Base-by-base conservation (phyloP, 768 basidiomycete species). In the Amanita brunnescens region DNA sequence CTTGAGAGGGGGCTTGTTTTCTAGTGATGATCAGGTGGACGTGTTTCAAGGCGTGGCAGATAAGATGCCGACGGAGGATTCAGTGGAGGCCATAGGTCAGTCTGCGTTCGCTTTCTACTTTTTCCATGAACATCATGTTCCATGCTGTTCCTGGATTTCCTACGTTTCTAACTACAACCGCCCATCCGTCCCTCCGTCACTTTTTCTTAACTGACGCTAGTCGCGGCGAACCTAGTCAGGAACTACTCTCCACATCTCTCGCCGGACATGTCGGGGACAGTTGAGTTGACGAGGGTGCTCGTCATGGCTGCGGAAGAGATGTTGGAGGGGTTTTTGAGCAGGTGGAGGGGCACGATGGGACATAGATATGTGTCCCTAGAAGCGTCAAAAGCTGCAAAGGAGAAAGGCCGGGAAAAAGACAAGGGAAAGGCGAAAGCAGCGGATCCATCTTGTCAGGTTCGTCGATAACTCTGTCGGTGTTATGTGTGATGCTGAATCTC, bases 161-260 rank as follows among this genome's bases (percentile, higher is more conserved):
- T 35, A 35, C 37, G n/a, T 38, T n/a, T 33, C 14, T 32, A 33
- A n/a, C 14, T 43, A 43, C 41, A 20, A 16, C 6, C 23, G 10
- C 20, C 47, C n/a, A 2, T 8, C 8, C 33, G 12, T 26, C 20
- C n/a, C n/a, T n/a, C 14, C 9, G 47, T 49, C 41, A 42, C 53
- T 24, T 38, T 53, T 55, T 47, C 16, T 50, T 33, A 29, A 81
- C 85, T 87, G 64, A 80, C 86, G 72, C 69, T 62, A 93, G 92
- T 93, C 78, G 78, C 78, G 67, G 78, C 74, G 60, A 90, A 91
- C 77, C 72, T 94, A 87, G 88, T 91, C 75, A 78, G 80, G 74
- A 92, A 93, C 62, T 93, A 94, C 65, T 88, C 87, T 39, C 91
- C 92, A 13, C 85, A 93, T 68, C 77, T 95, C 58, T 66, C 79